phyloP scores from a whole-genome alignment of 306 rosid genomes.

The Carpinus viminea region DNA sequence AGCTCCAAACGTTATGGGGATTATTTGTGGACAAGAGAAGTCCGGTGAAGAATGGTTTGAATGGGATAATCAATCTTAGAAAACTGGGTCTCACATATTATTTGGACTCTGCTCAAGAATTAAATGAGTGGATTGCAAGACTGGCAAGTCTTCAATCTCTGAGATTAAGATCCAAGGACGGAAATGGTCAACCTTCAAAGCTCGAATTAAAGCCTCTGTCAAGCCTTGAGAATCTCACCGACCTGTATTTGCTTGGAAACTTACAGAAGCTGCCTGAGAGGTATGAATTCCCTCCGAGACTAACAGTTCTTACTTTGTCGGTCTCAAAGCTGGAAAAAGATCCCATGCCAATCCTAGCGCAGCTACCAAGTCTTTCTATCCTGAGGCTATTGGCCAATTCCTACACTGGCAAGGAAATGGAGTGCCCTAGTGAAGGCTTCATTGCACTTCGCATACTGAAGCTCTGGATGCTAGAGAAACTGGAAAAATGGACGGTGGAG shows the following conservation, averaged over 20 bases:
- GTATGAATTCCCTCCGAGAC: neutral
- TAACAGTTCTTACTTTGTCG: neutral
- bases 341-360: neutral
- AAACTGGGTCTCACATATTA: neutral
- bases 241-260: neutral
- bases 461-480: neutral
- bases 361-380: neutral
- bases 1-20: neutral
- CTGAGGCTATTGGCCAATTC: neutral
- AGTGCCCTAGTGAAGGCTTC: neutral
- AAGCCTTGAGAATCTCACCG: slow-evolving; percentile 1
- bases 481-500: neutral
- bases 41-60: neutral
- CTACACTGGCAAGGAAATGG: neutral
- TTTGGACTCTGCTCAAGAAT: neutral
- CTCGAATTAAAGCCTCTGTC: neutral
- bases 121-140: slow-evolving; percentile 3
- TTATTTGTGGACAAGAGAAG: neutral
- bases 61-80: neutral
- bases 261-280: neutral
- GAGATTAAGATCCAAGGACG: neutral
- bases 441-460: neutral
- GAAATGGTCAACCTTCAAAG: neutral
- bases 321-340: neutral
- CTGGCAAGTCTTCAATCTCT: neutral